Evolutionary conservation across 2,329 filamentous ascomycete genomes (phyloP).

Genomic region (Cladorrhinum sp.): DNA sequence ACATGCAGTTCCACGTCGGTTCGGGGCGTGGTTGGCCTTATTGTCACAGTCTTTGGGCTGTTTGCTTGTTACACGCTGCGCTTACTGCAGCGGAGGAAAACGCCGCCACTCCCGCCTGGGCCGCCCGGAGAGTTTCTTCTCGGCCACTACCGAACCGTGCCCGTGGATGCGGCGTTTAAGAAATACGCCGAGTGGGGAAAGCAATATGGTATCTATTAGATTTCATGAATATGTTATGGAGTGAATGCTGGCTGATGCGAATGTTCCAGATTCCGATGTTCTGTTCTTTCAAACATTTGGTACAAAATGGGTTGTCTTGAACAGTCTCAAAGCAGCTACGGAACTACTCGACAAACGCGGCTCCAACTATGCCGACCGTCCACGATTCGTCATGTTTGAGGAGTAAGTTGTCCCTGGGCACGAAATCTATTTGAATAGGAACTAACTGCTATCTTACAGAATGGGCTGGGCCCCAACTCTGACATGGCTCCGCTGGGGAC

Average conservation of each 20-base stretch:
- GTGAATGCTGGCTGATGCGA: neutral
- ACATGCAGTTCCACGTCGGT: neutral
- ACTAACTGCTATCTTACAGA: slow-evolving; percentile 16
- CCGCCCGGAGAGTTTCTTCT: slow-evolving; percentile 31
- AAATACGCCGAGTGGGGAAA: slow-evolving; percentile 33
- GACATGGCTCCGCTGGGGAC: slow-evolving; percentile 41
- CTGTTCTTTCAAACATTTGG: slow-evolving; percentile 31
- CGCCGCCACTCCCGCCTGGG: slow-evolving; percentile 30
- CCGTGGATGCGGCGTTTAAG: slow-evolving; percentile 31
- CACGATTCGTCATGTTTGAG: slow-evolving; percentile 38
- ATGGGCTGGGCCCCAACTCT: slow-evolving; percentile 44
- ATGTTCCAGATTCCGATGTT: slow-evolving; percentile 29
- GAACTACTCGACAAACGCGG: slow-evolving; percentile 39
- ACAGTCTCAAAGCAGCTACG: slow-evolving; percentile 34
- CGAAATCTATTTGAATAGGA: neutral
- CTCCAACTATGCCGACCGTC: slow-evolving; percentile 36
- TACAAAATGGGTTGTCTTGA: slow-evolving; percentile 36
- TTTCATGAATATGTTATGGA: neutral
- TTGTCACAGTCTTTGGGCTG: neutral
- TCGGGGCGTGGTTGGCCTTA: neutral
- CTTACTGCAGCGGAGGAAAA: neutral
- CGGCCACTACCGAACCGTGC: slow-evolving; percentile 32
- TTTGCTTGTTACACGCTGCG: slow-evolving; percentile 16
- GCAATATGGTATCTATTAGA: slow-evolving; percentile 30
- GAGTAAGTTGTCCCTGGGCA: slow-evolving; percentile 24